Base-by-base conservation (phyloP, 1,139 yeast species). In the Pichia sp. region DNA sequence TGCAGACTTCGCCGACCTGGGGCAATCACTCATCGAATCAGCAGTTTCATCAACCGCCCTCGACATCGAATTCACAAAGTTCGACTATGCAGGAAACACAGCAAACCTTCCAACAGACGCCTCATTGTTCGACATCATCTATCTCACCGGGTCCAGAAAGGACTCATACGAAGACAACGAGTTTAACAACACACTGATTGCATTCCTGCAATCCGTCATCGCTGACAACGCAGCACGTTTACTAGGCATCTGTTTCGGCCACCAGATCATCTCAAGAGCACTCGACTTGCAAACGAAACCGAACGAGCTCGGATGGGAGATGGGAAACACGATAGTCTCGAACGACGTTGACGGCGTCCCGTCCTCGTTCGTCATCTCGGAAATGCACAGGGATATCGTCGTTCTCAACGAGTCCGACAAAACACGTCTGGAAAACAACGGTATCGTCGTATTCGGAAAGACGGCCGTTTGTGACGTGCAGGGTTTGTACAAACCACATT, bases 181-280 rank as follows among this genome's bases (percentile, higher is more conserved):
- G 15, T 78, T 67, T n/a, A 69, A 70, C 22, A 67, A 68, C 3
- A 61, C 64, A 44, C 66, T 84, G 22, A 72, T 72, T 30, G 68
- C 69, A 17, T 84, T 72, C 57, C 54, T 81, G 31, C 60, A 65
- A 30, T 17, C 34, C 4, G 52, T 65, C n/a, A n/a, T n/a, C n/a
- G n/a, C n/a, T n/a, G n/a, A n/a, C n/a, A n/a, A n/a, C n/a, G n/a
- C n/a, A n/a, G n/a, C n/a, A n/a, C n/a, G n/a, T n/a, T 54, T 79
- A 3, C 73, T 76, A 3, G 91, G 94, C 1, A 71, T 89, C 35
- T 90, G 96, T 63, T 89, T 87, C 63, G 97, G 96, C 3, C 96
- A 89, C 63, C 97, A 90, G 62, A 71, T 88, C 18, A 65, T 87
- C 24, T 84, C 82, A 2, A 73, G 83, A 49, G 80, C 84, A 7